Evolutionary conservation across 495 filamentous ascomycete genomes (phyloP).

Genomic region (Chaetomidium leptoderma): DNA sequence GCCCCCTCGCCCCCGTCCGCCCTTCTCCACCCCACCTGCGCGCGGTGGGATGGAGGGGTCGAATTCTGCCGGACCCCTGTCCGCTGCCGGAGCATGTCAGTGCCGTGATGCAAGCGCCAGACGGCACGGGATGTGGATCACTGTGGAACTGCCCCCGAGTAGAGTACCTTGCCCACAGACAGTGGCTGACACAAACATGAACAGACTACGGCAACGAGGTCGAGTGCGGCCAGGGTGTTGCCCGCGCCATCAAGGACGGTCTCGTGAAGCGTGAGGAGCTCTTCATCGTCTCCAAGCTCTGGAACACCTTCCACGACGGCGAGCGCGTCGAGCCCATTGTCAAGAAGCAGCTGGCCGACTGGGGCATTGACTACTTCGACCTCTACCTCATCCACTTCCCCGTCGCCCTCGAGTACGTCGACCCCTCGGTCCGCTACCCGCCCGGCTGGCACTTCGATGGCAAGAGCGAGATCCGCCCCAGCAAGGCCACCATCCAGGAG

Average conservation of each 20-base stretch:
- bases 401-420: conserved; percentile 72
- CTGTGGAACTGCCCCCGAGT: conserved; percentile 3
- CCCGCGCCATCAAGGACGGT: conserved; percentile 80
- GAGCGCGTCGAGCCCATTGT: conserved; percentile 68
- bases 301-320: conserved; percentile 81
- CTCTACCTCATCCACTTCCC: conserved; percentile 83
- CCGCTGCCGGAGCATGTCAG: conserved; percentile 16
- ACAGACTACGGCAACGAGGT: conserved; percentile 86
- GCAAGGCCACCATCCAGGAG: conserved; percentile 71
- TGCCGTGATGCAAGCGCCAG: conserved; percentile 5
- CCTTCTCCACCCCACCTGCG: conserved; percentile 27
- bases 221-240: conserved; percentile 78
- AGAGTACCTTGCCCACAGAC: not conserved
- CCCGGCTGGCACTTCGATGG: conserved; percentile 70
- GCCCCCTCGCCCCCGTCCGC: conserved; percentile 31
- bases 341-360: conserved; percentile 70
- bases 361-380: conserved; percentile 82
- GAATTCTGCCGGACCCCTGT: conserved; percentile 21
- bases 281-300: conserved; percentile 90
- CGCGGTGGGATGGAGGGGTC: conserved; percentile 19
- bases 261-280: conserved; percentile 81
- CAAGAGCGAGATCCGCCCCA: conserved; percentile 49
- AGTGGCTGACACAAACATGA: conserved; percentile 21
- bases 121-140: conserved; percentile 8
- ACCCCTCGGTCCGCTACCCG: conserved; percentile 71